Evolutionary conservation across 2,329 filamentous ascomycete species (phyloP).

Genomic region (Calonectria honghensis): DNA sequence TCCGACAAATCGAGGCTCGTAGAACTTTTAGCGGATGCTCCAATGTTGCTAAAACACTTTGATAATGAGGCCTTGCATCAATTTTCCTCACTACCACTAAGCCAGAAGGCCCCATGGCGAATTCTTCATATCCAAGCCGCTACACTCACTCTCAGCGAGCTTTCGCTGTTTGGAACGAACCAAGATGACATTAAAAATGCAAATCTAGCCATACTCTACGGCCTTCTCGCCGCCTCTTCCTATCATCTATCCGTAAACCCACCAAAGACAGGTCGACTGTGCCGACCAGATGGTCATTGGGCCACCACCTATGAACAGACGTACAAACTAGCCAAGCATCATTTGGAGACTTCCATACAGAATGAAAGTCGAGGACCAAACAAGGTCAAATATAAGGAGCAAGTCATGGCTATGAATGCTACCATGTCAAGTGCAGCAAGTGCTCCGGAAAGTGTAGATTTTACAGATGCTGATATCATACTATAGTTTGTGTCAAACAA

Average conservation of each 20-base stretch:
- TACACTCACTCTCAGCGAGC: background rate
- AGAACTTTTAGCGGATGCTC: background rate
- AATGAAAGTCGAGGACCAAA: background rate
- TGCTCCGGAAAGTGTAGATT: background rate
- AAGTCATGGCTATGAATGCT: constrained; percentile 14
- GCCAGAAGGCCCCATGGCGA: background rate
- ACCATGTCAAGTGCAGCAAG: background rate
- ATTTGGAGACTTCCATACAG: background rate
- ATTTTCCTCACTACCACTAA: background rate
- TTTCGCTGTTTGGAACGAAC: background rate
- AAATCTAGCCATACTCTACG: background rate
- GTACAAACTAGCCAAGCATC: background rate
- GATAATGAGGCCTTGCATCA: constrained; percentile 5
- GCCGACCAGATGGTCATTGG: background rate
- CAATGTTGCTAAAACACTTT: background rate
- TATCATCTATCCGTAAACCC: constrained; percentile 8
- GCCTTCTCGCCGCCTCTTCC: background rate
- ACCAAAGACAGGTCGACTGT: background rate
- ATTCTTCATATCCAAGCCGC: constrained; percentile 5
- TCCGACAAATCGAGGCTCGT: background rate
- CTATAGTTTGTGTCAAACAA: background rate
- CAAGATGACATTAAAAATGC: background rate
- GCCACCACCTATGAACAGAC: background rate
- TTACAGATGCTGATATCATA: background rate
- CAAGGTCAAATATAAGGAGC: constrained; percentile 9